Evolutionary conservation across 2,329 filamentous ascomycete species (phyloP).

Genomic region (Penicillium sp.): DNA sequence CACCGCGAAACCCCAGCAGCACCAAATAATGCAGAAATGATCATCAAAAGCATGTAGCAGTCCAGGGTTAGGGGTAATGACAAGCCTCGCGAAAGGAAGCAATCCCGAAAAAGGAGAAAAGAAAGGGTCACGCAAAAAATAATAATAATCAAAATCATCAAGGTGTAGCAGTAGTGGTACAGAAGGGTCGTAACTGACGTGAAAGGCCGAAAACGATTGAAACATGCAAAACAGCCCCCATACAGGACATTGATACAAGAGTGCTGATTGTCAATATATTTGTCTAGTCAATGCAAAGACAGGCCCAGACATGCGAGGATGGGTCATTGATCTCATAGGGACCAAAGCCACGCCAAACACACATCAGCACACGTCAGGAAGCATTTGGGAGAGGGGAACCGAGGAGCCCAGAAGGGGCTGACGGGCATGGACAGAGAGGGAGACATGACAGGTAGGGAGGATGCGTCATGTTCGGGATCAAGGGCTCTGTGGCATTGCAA

Average conservation of each 20-base stretch:
- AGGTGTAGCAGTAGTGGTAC: neutral
- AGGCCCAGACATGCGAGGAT: slow-evolving; percentile 6
- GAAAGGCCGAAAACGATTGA: slow-evolving; percentile 16
- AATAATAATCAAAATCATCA: too few species aligned
- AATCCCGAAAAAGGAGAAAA: too few species aligned
- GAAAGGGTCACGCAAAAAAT: too few species aligned
- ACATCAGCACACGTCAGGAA: slow-evolving; percentile 15
- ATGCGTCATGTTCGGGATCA: slow-evolving; percentile 12
- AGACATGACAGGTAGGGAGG: neutral
- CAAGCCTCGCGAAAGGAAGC: too few species aligned
- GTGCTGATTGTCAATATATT: slow-evolving; percentile 1
- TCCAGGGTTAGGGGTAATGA: too few species aligned
- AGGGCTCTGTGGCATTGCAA: slow-evolving; percentile 4
- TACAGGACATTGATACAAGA: slow-evolving; percentile 10
- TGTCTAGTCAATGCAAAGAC: slow-evolving; percentile 1
- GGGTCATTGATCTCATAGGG: slow-evolving; percentile 11
- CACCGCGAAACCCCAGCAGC: too few species aligned
- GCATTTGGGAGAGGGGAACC: neutral
- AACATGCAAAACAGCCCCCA: slow-evolving; percentile 12
- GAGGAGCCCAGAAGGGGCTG: neutral
- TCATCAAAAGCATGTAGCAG: too few species aligned
- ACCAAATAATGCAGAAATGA: too few species aligned
- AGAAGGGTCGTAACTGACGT: slow-evolving; percentile 17
- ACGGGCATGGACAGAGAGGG: neutral
- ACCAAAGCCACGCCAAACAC: slow-evolving; percentile 8